Base-by-base conservation (phyloP, 1,284 basidiomycete genomes). In the Kwoniella shivajii region DNA sequence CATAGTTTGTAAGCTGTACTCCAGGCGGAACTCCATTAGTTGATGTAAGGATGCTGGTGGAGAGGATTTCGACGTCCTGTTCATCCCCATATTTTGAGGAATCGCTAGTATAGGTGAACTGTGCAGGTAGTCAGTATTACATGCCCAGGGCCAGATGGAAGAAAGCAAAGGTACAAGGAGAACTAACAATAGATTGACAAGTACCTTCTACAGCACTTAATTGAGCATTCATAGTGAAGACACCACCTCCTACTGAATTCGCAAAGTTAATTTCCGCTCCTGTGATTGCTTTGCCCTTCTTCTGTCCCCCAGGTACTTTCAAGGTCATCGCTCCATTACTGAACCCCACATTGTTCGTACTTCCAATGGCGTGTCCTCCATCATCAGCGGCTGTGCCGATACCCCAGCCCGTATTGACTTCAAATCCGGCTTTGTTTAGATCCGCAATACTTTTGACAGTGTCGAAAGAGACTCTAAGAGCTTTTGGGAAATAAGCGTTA, bases 41-140 rank as follows among this genome's bases (percentile, higher is more conserved):
- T 18, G 50, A 39, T 11, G 22, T 42, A 20, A 50, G 31, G 6
- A 50, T n/a, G 14, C 22, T 38, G n/a, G 37, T 42, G 5, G 41
- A 48, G 3, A 63, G 55, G 18, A 63, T 37, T 39, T 63, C 61
- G 37, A 63, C 57, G 39, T 56, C 54, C 14, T 49, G 46, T 34
- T 56, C 54, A 36, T 52, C 50, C 4, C 39, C 50, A 26, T 33
- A 56, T 44, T 31, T 54, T 33, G 31, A 47, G 36, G 13, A 45
- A 44, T 18, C 37, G 29, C 2, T 26, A 36, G 43, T 10, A 20
- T 46, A 18, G 11, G 54, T 31, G 41, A 46, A 39, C 47, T 42
- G 29, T n/a, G 42, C 22, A 42, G 29, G 22, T n/a, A 47, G 3
- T n/a, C 46, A 46, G 47, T 11, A 36, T 22, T 7, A 18, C 9